These are phyloP conservation scores for Microdochium bolleyi DNA, from an alignment of 2,329 filamentous ascomycete genomes.

Conservation along the genomic window DNA sequence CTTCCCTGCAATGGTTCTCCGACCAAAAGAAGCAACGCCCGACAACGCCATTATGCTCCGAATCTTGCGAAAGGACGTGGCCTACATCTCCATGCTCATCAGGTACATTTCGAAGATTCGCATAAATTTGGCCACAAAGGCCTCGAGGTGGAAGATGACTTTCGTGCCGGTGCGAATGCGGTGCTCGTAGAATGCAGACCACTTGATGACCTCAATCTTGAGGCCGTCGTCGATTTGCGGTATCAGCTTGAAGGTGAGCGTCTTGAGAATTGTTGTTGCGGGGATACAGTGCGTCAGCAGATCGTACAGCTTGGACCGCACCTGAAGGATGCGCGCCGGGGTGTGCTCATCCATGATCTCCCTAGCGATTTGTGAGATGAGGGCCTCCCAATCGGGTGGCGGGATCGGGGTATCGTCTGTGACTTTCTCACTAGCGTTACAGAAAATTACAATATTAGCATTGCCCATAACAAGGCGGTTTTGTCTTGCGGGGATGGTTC, in stretches of 20 bases:
- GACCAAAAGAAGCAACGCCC: not conserved
- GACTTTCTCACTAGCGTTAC: conserved; percentile 66
- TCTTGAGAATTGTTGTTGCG: conserved; percentile 87
- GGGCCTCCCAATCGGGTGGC: conserved; percentile 92
- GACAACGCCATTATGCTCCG: not conserved
- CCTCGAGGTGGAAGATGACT: conserved; percentile 96
- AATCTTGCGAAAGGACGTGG: not conserved
- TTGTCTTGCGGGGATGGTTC: conserved; percentile 15
- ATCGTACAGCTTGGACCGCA: conserved; percentile 93
- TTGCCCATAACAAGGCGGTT: conserved; percentile 1
- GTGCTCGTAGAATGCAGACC: conserved; percentile 97
- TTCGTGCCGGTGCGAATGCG: conserved; percentile 86
- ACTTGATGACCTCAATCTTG: conserved; percentile 87
- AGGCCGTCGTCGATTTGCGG: conserved; percentile 79
- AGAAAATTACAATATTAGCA: conserved; percentile 16
- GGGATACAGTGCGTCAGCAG: conserved; percentile 96
- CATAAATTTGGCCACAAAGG: conserved; percentile 99
- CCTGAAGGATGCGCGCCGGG: conserved; percentile 79
- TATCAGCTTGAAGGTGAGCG: conserved; percentile 87
- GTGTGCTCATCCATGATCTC: conserved; percentile 91
- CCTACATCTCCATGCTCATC: conserved; percentile 74
- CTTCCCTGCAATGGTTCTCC: too few species aligned
- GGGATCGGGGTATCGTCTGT: conserved; percentile 83
- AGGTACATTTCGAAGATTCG: conserved; percentile 83
- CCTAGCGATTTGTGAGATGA: conserved; percentile 82